A percentile compares a stretch with the other conserved stretches of the same genome.
These are phyloP conservation scores for Lagerstroemia speciosa DNA, from an alignment of 345 rosid species.

Conservation along the genomic window DNA sequence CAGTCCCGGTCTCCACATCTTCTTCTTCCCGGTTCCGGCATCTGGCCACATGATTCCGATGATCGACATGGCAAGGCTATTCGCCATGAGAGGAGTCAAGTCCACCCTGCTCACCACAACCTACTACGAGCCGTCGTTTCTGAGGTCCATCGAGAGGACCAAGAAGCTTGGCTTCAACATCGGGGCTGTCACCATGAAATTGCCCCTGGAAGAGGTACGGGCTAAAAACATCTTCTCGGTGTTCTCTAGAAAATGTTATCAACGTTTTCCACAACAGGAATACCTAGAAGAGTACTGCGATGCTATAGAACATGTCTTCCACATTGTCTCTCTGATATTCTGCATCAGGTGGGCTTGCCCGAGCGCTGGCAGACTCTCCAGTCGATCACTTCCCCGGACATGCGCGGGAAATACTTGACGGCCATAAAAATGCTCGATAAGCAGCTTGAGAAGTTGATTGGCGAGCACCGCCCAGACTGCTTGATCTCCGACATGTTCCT, in stretches of 20 bases:
- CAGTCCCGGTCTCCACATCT: slow-evolving; percentile 6
- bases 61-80: slow-evolving; percentile 29
- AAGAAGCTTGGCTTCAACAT: slow-evolving; percentile 13
- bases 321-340: too few relatives aligned
- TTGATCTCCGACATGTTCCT: slow-evolving; percentile 22
- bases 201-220: slow-evolving; percentile 16
- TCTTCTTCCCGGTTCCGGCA: slow-evolving; percentile 33
- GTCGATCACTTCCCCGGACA: background rate
- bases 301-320: too few relatives aligned
- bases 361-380: slow-evolving; percentile 13
- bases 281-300: too few relatives aligned
- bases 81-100: slow-evolving; percentile 22
- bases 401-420: background rate
- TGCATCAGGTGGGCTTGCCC: slow-evolving; percentile 13
- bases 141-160: slow-evolving; percentile 10
- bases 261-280: too few relatives aligned
- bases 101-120: slow-evolving; percentile 31
- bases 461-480: slow-evolving; percentile 15
- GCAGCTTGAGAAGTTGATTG: slow-evolving; percentile 21
- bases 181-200: slow-evolving; percentile 7
- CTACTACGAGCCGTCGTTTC: slow-evolving; percentile 13
- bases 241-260: too few relatives aligned
- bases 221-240: too few relatives aligned
- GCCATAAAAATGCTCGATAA: slow-evolving; percentile 16
- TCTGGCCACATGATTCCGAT: slow-evolving; percentile 28